Evolutionary conservation across 805 yeast species (phyloP), one percentile per base, ranked within the genome.

Genomic region (Candida vartiovaarae): DNA sequence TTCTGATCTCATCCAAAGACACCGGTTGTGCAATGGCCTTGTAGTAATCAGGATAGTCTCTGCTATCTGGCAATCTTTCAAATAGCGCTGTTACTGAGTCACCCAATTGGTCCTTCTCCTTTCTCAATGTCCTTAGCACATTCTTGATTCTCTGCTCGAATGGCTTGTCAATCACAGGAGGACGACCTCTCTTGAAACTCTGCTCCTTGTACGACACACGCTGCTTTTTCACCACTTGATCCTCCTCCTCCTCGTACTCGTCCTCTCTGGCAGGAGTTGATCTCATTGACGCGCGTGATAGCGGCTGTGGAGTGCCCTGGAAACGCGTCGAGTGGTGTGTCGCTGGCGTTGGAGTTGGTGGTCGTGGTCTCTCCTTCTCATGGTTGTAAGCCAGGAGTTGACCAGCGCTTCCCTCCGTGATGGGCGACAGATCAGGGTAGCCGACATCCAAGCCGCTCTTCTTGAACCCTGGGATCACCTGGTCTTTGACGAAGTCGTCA

Each of bases 111-210:
- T 75, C 80, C 37, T 77, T 74, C 46, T 84, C 81, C 57, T 85
- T 85, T 57, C 89, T 85, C 58, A 93, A 70, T 39, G 78, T 80
- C 60, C 95, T 79, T 70, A 93, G 66, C 33, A 93, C 81, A 52
- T 87, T 80, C 62, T 91, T 90, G 64, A 91, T 89, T 50, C 97
- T 73, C 58, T 88, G 88, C 64, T 93, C 97, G 62, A 84, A 90
- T 5, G 95, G 95, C 59, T 80, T 83, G 61, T 86, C 95, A 40
- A 88, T 87, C 44, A 87, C 83, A 2, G 96, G 95, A 5, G 96
- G 96, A 54, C 95, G 74, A 20, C 95, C 95, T 57, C 95, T 74
- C 62, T 86, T 82, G 43, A 55, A 56, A 5, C 62, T 49, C 33
- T 52, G 57, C 7, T 58, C 62, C 31, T 53, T 52, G 32, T 41